Evolutionary conservation across 352 stramenopile species (phyloP), one percentile per base, ranked within the genome.

Genomic region (Paralagenidium karlingii): DNA sequence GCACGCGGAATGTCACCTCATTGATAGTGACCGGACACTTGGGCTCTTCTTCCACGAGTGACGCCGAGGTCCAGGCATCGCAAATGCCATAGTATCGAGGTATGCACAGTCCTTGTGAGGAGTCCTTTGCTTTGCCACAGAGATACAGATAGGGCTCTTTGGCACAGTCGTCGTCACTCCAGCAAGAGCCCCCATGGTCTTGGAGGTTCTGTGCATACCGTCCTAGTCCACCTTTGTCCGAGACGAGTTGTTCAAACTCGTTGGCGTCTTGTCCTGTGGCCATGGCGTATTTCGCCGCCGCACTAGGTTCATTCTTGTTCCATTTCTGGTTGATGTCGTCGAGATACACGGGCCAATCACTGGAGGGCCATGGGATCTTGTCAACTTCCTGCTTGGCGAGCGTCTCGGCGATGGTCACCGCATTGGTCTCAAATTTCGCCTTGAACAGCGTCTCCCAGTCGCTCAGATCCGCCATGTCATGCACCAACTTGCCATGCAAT

Each of bases 21-120:
- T 78, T 78, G 31, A 59, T 20, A 8, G 34, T 65, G 8, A 78
- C 57, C 1, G 57, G 40, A 37, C 64, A 78, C 5, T 53, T 51
- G 3, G 64, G 64, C 33, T 78, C 64, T 0, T 36, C 30, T 27
- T 78, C 64, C 0, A 62, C 24, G 4, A 78, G 58, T 2, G 64
- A 43, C 7, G 58, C 61, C 2, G 57, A 47, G 0, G 58, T 26
- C 60, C 58, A 78, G 11, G 61, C 61, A 40, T 78, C 58, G 36
- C 64, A 78, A 18, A 74, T 68, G 10, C 64, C 64, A 18, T 49
- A 70, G 60, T 61, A 78, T 13, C 34, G 44, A 7, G 50, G 45
- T 30, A 75, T 71, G 33, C 61, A 74, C 37, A 65, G 69, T 19
- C 62, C 62, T 5, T 54, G 41, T 15, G 45, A 67, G 10, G 49